phyloP scores from a whole-genome alignment of 1,284 basidiomycete genomes.

The Trichosporon faecale region DNA sequence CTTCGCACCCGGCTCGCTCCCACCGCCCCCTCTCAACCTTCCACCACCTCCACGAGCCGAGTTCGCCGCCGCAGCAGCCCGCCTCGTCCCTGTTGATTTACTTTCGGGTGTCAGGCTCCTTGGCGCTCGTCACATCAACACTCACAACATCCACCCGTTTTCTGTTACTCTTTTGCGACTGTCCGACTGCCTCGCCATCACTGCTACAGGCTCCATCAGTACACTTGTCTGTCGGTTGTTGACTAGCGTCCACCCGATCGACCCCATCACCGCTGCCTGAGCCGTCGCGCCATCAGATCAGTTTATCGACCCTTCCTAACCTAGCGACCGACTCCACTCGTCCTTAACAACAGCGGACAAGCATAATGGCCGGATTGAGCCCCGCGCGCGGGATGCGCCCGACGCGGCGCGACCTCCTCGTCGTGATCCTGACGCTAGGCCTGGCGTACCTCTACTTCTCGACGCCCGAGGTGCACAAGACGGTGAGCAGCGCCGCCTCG shows the following conservation, averaged over 20 bases:
- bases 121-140: background rate
- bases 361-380: background rate
- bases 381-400: slow-evolving; percentile 30
- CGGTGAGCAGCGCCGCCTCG: background rate
- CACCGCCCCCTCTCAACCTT: too few species aligned
- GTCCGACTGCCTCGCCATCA: background rate
- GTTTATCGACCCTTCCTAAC: background rate
- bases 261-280: background rate
- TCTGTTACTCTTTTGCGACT: background rate
- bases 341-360: background rate
- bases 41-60: background rate
- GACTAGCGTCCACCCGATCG: background rate
- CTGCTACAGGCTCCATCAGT: background rate
- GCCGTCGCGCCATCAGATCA: background rate
- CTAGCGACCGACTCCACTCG: background rate
- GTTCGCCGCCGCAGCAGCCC: background rate
- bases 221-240: background rate
- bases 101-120: background rate
- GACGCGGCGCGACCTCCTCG: slow-evolving; percentile 44
- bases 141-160: background rate
- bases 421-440: slow-evolving; percentile 43
- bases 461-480: background rate
- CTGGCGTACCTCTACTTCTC: slow-evolving; percentile 43
- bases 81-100: background rate
- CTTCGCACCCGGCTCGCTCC: too few species aligned